Base-by-base conservation (phyloP, 2,329 filamentous ascomycete species). In the Madurella fahalii region DNA sequence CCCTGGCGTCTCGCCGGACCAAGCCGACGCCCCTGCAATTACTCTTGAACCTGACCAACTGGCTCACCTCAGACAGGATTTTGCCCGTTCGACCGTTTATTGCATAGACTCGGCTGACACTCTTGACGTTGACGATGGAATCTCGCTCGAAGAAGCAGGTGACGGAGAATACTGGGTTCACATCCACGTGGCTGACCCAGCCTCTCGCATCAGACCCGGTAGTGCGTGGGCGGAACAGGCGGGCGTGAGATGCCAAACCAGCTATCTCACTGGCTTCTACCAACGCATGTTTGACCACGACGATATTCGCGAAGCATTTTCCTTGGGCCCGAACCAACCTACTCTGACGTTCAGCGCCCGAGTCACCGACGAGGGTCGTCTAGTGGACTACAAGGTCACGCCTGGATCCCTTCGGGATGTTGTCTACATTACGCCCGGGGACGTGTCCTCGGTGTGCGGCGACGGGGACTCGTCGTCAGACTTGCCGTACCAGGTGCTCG, bases 171-270 rank as follows among this genome's bases (percentile, higher is more conserved):
- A 81, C 64, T 94, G 89, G 89, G 74, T 93, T 31, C 88, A 91
- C 64, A 71, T 90, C 32, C 89, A 94, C 67, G 80, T 88, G 41
- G 89, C 90, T 13, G 90, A 94, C 64, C 89, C 89, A 9, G 86
- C 86, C 2, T 88, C 89, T 5, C 81, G 82, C 55, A 82, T 94
- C 58, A 63, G 72, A 17, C 80, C 82, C 16, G 74, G 81, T 18
- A 82, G 83, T 39, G 71, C 75, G 9, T 68, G 89, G 8, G 79
- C 80, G 34, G 74, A 79, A 57, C 81, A 82, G 63, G 83, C 89
- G 44, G 78, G 84, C 54, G 74, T 83, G 57, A 75, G 84, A 32
- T 75, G 79, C 1, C 73, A 82, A 61, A 83, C 79, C n/a, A 74
- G 79, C 43, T 87, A 86, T 59, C 72, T 85, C 16, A 74, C 80